Base-by-base conservation (phyloP, 208 protist species). In the Wallacemonas sp. region DNA sequence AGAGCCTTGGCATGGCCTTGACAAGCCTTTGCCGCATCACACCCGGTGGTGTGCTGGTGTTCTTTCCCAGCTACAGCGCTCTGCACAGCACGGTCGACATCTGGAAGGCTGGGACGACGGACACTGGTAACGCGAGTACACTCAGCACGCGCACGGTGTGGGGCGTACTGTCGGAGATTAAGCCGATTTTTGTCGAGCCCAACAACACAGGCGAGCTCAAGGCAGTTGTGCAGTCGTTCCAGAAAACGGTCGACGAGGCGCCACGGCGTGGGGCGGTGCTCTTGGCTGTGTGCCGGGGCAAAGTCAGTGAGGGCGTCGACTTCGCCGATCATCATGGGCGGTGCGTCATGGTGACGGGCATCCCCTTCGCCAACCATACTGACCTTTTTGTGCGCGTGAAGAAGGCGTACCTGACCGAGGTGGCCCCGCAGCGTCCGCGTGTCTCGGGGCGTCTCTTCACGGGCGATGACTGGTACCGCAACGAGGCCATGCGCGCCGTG, bases 231-330 rank as follows among this genome's bases (percentile, higher is more conserved):
- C 44, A 69, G 22, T 66, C 71, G 17, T 97, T 92, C 45, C 88
- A 94, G 63, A 76, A 76, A 27, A 79, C 84, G 44, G 89, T 92
- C 30, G 83, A 92, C 48, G 38, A 32, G 22, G 54, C 44, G 1
- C 77, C 76, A 12, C 38, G 63, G 5, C 66, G 75, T 17, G 97
- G 96, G 0, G 97, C 97, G 3, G 69, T 98, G 10, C 87, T 99
- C 8, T 87, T 99, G 39, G 97, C 96, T 2, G 97, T 99, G 1
- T 98, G 95, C 58, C 83, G 98, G n/a, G 98, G 97, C 29, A 99
- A 98, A 67, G 81, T 98, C 24, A 98, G 94, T 66, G 98, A 99
- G 73, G 98, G 98, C 26, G 68, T 99, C n/a, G 97, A 99, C 73
- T 99, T 99, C 68, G 83, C 94, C 17, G 96, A 99, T 68, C 37